Conservation (phyloP, 768 basidiomycete species). For the Trametes coccinea region DNA sequence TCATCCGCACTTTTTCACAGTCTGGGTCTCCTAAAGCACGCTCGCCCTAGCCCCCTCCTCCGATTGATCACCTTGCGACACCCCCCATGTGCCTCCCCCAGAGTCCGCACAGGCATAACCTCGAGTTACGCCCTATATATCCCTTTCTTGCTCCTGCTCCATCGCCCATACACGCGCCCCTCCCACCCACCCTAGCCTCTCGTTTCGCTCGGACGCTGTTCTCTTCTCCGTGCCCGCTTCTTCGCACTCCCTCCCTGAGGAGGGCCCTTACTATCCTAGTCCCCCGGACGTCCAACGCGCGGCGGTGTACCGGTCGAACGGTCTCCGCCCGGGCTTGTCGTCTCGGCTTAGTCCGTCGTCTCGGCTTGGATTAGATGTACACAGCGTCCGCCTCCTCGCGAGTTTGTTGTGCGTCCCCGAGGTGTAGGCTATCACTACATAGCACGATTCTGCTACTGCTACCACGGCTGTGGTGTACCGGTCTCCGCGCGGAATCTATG, state of each 20-base stretch:
- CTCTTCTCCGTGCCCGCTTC: background rate
- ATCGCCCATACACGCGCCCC: background rate
- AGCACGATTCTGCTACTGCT: no score
- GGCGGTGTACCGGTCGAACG: background rate
- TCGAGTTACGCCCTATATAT: background rate
- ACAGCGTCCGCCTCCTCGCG: background rate
- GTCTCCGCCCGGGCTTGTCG: slow-evolving; percentile 9
- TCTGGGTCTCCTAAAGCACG: slow-evolving; percentile 45
- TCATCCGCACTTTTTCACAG: slow-evolving; percentile 24
- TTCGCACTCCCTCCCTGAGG: background rate
- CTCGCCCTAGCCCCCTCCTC: background rate
- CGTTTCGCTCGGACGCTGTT: slow-evolving; percentile 7
- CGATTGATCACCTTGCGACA: background rate
- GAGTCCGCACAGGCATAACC: background rate
- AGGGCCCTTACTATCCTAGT: background rate
- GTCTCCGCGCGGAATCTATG: no score
- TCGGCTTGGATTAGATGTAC: background rate
- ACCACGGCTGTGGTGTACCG: no score
- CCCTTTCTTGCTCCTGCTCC: background rate
- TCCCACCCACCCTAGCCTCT: slow-evolving; percentile 9
- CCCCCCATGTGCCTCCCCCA: background rate
- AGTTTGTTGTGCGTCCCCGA: no score
- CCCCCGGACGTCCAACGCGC: slow-evolving; percentile 10
- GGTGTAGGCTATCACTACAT: no score
- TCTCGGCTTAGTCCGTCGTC: background rate